Evolutionary conservation across 768 basidiomycete genomes (phyloP).

Genomic region (Pulveroboletus sp.): DNA sequence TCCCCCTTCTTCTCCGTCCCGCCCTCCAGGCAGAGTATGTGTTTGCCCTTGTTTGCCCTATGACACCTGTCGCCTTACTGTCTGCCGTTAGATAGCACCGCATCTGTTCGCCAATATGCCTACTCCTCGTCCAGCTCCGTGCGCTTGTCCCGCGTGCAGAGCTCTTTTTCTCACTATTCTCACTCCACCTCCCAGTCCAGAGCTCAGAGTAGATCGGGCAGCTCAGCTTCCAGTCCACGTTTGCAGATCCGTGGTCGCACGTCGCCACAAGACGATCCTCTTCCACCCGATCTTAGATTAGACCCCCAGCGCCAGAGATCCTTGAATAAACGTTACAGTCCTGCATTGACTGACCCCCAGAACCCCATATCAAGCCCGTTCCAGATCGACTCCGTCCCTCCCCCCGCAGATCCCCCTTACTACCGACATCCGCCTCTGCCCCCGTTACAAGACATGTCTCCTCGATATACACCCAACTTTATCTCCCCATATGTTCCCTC

Average conservation of each 20-base stretch:
- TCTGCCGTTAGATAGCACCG: conserved; percentile 20
- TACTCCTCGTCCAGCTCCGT: conserved; percentile 30
- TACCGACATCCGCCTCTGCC: conserved; percentile 18
- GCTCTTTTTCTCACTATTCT: conserved; percentile 27
- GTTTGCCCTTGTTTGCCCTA: conserved; percentile 13
- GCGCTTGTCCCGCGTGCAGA: conserved; percentile 35
- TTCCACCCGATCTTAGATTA: conserved; percentile 20
- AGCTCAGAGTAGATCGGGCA: conserved; percentile 41
- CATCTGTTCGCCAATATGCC: conserved; percentile 27
- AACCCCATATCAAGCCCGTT: conserved; percentile 10
- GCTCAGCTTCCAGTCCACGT: conserved; percentile 48
- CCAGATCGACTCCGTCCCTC: conserved; percentile 9
- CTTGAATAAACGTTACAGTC: conserved; percentile 15
- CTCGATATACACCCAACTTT: conserved; percentile 13
- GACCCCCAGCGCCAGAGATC: conserved; percentile 15
- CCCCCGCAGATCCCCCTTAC: conserved; percentile 11
- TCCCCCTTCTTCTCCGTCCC: conserved; percentile 26
- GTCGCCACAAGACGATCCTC: conserved; percentile 38
- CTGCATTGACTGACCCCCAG: conserved; percentile 16
- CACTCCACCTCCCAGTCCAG: conserved; percentile 41
- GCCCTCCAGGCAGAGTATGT: conserved; percentile 37
- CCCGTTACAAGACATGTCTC: conserved; percentile 22
- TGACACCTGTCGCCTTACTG: conserved; percentile 5
- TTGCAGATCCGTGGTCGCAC: conserved; percentile 36
- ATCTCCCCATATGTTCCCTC: conserved; percentile 15